Base-by-base conservation (phyloP, 2,329 filamentous ascomycete genomes). In the Fusarium sp. region DNA sequence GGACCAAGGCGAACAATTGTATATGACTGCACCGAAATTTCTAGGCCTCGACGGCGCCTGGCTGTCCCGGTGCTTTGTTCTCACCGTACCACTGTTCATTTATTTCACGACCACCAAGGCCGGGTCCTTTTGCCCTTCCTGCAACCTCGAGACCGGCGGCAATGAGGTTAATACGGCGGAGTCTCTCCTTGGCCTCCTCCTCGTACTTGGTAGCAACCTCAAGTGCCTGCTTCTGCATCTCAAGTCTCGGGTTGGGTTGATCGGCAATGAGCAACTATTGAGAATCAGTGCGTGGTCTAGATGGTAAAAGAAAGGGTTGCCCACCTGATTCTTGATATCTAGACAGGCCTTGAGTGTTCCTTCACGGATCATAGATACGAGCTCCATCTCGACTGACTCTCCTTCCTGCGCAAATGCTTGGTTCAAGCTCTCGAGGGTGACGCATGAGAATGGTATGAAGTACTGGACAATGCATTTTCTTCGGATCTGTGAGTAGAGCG, bases 401-500 rank as follows among this genome's bases (percentile, higher is more conserved):
- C 88, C 88, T 1, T 89, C 84, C 5, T 86, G 84, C 1, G 90
- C 90, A 80, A 99, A 98, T 4, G 93, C 91, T 39, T 88, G 85
- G 13, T 93, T 90, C 85, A 99, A 89, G 68, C 90, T 94, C 25
- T 91, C 87, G 8, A 98, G 85, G 1, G 93, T 95, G 68, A 98
- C 94, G 73, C 91, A 92, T 45, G 92, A 97, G 81, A 97, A 99
- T 1, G 96, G 95, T 29, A 94, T 87, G 76, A 97, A 92, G 82
- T 98, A 98, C 78, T 97, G 94, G 29, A 95, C 89, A 65, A 99
- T 98, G 77, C 95, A 95, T 84, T 98, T 98, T 77, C 88, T 93
- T 65, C 96, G 90, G 74, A 99, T 94, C 52, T 86, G 84, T 15
- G 87, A 85, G 83, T 95, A 96, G 25, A 99, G 85, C 3, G 84